These are phyloP conservation scores for Dalbergia oliveri DNA, from an alignment of 306 rosid species.

Conservation along the genomic window DNA sequence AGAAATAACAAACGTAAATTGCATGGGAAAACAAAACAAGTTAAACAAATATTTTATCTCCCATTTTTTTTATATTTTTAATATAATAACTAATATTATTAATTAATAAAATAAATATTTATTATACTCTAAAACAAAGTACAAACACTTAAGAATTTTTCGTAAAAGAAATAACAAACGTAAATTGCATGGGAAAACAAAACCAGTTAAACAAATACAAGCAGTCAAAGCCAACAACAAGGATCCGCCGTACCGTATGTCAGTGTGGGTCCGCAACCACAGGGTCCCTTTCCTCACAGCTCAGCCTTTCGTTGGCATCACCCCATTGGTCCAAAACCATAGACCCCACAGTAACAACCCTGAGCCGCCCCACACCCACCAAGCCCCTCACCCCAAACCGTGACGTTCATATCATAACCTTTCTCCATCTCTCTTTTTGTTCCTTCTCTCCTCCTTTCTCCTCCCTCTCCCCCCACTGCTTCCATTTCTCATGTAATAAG, in stretches of 20 bases:
- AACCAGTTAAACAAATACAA: too few relatives aligned
- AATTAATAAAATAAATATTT: too few relatives aligned
- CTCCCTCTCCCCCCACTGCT: background rate
- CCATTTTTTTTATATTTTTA: too few relatives aligned
- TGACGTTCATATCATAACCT: background rate
- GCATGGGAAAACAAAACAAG: too few relatives aligned
- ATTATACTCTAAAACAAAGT: too few relatives aligned
- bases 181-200: background rate
- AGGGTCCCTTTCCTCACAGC: background rate
- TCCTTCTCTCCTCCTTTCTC: background rate
- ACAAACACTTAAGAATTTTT: too few relatives aligned
- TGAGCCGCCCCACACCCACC: background rate
- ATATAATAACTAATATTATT: too few relatives aligned
- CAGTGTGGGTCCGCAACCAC: background rate
- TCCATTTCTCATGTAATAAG: too few relatives aligned
- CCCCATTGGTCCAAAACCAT: background rate
- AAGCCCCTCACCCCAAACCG: background rate
- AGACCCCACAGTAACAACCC: constrained; percentile 11
- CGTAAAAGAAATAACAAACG: too few relatives aligned
- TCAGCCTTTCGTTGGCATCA: background rate
- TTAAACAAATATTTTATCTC: too few relatives aligned
- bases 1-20: too few relatives aligned
- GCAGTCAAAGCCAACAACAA: background rate
- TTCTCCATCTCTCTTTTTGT: background rate
- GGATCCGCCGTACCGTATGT: constrained; percentile 26